Conservation (phyloP, 495 filamentous ascomycete species). For the Rhypophila decipiens region DNA sequence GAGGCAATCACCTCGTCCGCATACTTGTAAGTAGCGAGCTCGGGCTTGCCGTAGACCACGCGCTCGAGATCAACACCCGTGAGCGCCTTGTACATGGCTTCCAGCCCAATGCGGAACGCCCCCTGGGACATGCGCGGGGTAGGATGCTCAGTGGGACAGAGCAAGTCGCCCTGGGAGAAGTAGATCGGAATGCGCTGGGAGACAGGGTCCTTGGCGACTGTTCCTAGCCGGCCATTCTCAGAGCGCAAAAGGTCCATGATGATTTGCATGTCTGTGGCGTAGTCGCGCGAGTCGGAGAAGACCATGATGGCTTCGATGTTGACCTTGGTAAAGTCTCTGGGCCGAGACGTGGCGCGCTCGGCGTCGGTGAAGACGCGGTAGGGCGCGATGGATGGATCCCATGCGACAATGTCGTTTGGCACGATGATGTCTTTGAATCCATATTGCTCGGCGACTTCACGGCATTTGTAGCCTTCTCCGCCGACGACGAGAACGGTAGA, state of each 20-base stretch:
- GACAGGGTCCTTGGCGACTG: slow-evolving; percentile 57
- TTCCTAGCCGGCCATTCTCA: slow-evolving; percentile 62
- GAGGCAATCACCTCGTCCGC: slow-evolving; percentile 67
- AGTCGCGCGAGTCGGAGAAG: slow-evolving; percentile 78
- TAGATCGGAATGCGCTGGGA: slow-evolving; percentile 66
- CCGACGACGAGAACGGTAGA: slow-evolving; percentile 59
- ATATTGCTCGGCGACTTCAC: slow-evolving; percentile 59
- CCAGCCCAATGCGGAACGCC: slow-evolving; percentile 68
- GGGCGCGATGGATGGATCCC: slow-evolving; percentile 55
- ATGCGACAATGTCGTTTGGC: slow-evolving; percentile 61
- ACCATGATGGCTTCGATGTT: slow-evolving; percentile 81
- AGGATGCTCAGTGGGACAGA: slow-evolving; percentile 74
- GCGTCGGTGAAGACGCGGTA: slow-evolving; percentile 56
- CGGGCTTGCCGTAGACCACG: slow-evolving; percentile 79
- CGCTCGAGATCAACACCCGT: slow-evolving; percentile 72
- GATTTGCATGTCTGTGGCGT: slow-evolving; percentile 77
- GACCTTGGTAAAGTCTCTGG: slow-evolving; percentile 56
- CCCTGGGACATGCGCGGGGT: slow-evolving; percentile 68
- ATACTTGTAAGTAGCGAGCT: slow-evolving; percentile 74
- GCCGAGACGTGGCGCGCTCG: slow-evolving; percentile 50
- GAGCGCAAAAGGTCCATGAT: slow-evolving; percentile 77
- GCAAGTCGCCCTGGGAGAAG: slow-evolving; percentile 67
- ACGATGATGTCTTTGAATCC: slow-evolving; percentile 61
- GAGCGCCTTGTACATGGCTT: slow-evolving; percentile 72
- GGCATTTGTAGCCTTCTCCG: slow-evolving; percentile 59